Conservation (phyloP, 768 basidiomycete species). For the Austroboletus eburneus region DNA sequence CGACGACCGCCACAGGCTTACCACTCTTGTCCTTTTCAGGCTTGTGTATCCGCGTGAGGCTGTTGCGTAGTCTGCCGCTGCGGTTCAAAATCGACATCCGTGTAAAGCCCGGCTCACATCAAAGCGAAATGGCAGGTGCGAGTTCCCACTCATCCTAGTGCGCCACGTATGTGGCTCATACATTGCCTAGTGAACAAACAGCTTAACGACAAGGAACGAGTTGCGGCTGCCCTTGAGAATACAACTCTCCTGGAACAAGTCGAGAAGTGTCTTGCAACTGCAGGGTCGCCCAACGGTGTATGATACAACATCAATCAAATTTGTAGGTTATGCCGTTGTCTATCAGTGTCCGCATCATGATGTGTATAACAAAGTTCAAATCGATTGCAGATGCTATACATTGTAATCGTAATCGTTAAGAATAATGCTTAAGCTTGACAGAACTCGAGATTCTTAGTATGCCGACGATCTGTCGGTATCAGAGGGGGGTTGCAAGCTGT, state of each 20-base stretch:
- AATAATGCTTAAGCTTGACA: no score
- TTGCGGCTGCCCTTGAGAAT: constrained; percentile 96
- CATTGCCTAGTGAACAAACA: constrained; percentile 84
- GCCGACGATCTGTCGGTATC: background rate
- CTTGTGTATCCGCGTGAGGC: constrained; percentile 90
- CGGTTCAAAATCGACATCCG: constrained; percentile 94
- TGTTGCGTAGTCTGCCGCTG: constrained; percentile 83
- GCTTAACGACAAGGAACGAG: constrained; percentile 97
- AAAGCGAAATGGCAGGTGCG: constrained; percentile 86
- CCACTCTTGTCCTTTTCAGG: constrained; percentile 36
- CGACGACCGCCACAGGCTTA: background rate
- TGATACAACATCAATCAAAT: constrained; percentile 1
- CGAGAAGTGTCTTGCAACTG: constrained; percentile 65
- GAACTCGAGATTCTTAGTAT: background rate
- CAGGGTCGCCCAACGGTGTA: constrained; percentile 5
- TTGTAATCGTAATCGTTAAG: no score
- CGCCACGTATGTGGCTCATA: background rate
- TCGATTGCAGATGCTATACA: background rate
- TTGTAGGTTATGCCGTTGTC: background rate
- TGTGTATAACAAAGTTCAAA: background rate
- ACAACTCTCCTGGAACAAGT: constrained; percentile 79
- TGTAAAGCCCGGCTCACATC: constrained; percentile 92
- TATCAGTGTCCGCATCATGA: background rate
- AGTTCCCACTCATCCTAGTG: background rate
- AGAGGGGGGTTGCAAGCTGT: background rate